These are phyloP conservation scores for Casuarina glauca DNA, from an alignment of 306 rosid genomes.

Conservation along the genomic window DNA sequence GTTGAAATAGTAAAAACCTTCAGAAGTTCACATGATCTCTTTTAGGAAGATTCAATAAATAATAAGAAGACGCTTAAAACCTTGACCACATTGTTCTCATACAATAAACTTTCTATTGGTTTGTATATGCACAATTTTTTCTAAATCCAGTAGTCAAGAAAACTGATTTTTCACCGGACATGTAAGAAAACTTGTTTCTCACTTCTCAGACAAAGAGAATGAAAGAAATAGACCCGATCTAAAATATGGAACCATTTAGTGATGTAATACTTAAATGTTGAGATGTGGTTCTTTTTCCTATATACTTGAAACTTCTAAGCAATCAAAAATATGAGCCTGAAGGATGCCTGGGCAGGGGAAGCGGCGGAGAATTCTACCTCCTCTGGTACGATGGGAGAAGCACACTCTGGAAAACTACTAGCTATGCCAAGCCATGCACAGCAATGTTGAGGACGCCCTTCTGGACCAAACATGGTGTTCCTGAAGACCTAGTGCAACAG, in stretches of 20 bases:
- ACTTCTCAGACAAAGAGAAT: not conserved
- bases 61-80: not conserved
- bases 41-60: constrained; percentile 3
- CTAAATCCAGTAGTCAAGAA: not conserved
- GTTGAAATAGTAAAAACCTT: constrained; percentile 18
- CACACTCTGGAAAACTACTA: constrained; percentile 98
- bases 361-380: constrained; percentile 57
- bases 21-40: constrained; percentile 1
- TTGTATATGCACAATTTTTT: not conserved
- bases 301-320: constrained; percentile 11
- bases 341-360: constrained; percentile 6
- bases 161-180: not conserved
- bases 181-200: not conserved
- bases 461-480: constrained; percentile 99
- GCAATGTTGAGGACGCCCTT: constrained; percentile 99
- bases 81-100: not conserved
- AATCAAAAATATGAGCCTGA: constrained; percentile 13
- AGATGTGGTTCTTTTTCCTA: not conserved
- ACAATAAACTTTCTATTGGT: not conserved
- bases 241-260: not conserved
- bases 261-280: not conserved
- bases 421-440: constrained; percentile 99
- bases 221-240: not conserved
- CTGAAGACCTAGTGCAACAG: constrained; percentile 73
- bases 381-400: constrained; percentile 87